These are phyloP conservation scores for Trichothecium sympodiale DNA, from an alignment of 2,329 filamentous ascomycete genomes.

Conservation along the genomic window DNA sequence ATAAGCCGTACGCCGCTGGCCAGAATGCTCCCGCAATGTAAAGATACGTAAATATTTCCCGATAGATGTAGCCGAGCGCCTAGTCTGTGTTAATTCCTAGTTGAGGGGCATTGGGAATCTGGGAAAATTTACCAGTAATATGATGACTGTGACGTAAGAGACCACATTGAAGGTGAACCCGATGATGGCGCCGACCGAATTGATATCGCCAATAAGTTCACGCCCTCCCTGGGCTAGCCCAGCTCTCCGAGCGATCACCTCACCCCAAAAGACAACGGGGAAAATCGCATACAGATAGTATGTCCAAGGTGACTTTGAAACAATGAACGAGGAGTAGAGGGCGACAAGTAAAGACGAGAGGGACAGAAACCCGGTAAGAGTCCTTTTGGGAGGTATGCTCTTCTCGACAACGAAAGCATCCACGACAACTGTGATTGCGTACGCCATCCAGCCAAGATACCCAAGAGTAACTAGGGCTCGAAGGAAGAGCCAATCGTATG, in stretches of 20 bases:
- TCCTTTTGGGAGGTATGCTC: constrained; percentile 52
- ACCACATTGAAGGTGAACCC: constrained; percentile 53
- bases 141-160: constrained; percentile 62
- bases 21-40: constrained; percentile 70
- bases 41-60: constrained; percentile 73
- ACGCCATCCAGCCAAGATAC: constrained; percentile 93
- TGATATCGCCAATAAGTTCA: constrained; percentile 58
- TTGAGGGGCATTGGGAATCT: not conserved
- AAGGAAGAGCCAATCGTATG: constrained; percentile 96
- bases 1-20: constrained; percentile 62
- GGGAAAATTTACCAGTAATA: constrained; percentile 54
- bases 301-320: constrained; percentile 67
- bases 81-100: constrained; percentile 20
- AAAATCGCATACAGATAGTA: constrained; percentile 93
- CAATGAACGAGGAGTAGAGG: constrained; percentile 67
- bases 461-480: constrained; percentile 79
- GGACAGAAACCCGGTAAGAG: constrained; percentile 42
- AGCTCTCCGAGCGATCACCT: constrained; percentile 68
- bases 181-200: constrained; percentile 43
- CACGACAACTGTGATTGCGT: constrained; percentile 78
- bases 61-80: constrained; percentile 86
- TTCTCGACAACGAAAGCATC: constrained; percentile 78
- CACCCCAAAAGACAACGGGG: constrained; percentile 92
- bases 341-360: constrained; percentile 69
- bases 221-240: constrained; percentile 57